Base-by-base conservation (phyloP, 345 rosid species). In the Gossypium herbaceum region DNA sequence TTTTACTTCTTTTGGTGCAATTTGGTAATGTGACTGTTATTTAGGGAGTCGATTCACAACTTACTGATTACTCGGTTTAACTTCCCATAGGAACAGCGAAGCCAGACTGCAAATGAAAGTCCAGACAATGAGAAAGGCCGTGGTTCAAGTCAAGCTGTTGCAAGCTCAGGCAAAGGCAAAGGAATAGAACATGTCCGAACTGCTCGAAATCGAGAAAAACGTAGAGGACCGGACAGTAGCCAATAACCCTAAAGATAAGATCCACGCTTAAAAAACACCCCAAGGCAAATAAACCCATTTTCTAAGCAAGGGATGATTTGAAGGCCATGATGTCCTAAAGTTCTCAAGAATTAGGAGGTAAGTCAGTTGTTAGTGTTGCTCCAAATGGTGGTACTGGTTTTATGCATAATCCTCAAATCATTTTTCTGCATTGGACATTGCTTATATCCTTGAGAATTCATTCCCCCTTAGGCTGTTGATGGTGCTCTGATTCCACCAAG, bases 61-160 rank as follows among this genome's bases (percentile, higher is more conserved):
- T 75, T 86, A 86, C 81, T 94, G 86, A 86, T 97, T 61, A 86
- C 85, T 65, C 82, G 97, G 50, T 89, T 93, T 72, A 88, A 89
- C 87, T 89, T 93, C 81, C 82, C 91, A 50, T 92, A 93, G 86
- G 97, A 94, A 82, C 86, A 85, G 67, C 92, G 97, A 3, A 82
- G 82, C 80, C 94, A 85, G 82, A 86, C 86, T 10, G 86, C 91
- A 2, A 84, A 72, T 70, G 96, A 94, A 77, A 84, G 87, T 78
- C 87, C 73, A 81, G 86, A 81, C 81, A 71, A 79, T 77, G 94
- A 91, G 84, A 88, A 84, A 81, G 80, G 82, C 50, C 75, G 73
- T 69, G 25, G 79, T 65, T 81, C 47, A 67, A 63, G 20, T 67
- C 85, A 80, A 47, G 68, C 75, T 11, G 64, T 9, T 7, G 44